Conservation (phyloP, 1,284 basidiomycete species). For the Pseudozyma tsukubaensis region DNA sequence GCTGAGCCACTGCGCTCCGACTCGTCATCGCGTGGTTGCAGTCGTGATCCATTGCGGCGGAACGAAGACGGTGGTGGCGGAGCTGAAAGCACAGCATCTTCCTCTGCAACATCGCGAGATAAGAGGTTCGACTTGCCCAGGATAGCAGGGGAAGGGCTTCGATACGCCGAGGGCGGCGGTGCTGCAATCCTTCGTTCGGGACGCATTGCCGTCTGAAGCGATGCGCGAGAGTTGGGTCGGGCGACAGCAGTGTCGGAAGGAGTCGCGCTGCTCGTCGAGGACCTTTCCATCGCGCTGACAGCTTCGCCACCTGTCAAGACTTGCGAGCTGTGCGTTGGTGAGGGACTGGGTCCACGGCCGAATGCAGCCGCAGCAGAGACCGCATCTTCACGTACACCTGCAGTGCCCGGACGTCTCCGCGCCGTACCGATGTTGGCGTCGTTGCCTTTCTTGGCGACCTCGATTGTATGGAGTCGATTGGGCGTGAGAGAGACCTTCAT, state of each 20-base stretch:
- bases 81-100: slow-evolving; percentile 7
- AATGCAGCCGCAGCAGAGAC: slow-evolving; percentile 8
- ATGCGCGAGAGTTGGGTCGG: slow-evolving; percentile 35
- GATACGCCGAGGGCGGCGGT: slow-evolving; percentile 49
- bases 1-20: slow-evolving; percentile 17
- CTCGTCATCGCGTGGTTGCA: slow-evolving; percentile 46
- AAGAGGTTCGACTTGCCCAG: slow-evolving; percentile 18
- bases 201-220: slow-evolving; percentile 30
- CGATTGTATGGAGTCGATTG: slow-evolving; percentile 61
- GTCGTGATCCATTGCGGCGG: slow-evolving; percentile 19
- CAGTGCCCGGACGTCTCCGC: slow-evolving; percentile 48
- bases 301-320: slow-evolving; percentile 7
- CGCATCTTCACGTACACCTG: slow-evolving; percentile 22
- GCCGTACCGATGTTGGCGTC: slow-evolving; percentile 16
- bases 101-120: slow-evolving; percentile 23
- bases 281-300: slow-evolving; percentile 5
- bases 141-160: slow-evolving; percentile 35
- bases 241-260: slow-evolving; percentile 16
- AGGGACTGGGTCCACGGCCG: slow-evolving; percentile 19
- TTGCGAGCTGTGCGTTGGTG: slow-evolving; percentile 13
- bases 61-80: slow-evolving; percentile 2
- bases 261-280: slow-evolving; percentile 10
- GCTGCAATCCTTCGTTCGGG: slow-evolving; percentile 35
- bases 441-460: slow-evolving; percentile 49
- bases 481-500: slow-evolving; percentile 88